These are phyloP conservation scores for Tremellales sp. DNA, from an alignment of 1,284 basidiomycete species.

Conservation along the genomic window DNA sequence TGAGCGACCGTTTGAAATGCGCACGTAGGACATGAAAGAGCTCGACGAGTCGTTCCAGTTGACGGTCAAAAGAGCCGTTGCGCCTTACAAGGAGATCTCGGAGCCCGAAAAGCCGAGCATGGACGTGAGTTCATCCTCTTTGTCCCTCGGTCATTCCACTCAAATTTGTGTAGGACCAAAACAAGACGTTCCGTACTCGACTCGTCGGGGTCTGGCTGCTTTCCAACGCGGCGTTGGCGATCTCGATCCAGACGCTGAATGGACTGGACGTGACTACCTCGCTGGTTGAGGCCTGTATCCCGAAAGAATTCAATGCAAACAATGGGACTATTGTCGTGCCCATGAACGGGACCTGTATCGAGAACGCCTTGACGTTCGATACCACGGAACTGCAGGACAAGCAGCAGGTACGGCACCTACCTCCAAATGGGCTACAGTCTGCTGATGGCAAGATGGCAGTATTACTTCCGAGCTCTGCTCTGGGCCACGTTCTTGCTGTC, in stretches of 20 bases:
- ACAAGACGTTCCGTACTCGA: constrained; percentile 90
- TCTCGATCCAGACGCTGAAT: constrained; percentile 80
- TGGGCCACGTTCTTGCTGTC: constrained; percentile 85
- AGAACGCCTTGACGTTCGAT: constrained; percentile 31
- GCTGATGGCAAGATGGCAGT: constrained; percentile 27
- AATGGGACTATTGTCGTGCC: constrained; percentile 22
- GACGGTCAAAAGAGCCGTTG: constrained; percentile 86
- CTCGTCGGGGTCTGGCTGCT: constrained; percentile 84
- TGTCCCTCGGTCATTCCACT: neutral
- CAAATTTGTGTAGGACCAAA: constrained; percentile 58
- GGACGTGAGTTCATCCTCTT: constrained; percentile 54
- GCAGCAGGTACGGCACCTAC: constrained; percentile 29
- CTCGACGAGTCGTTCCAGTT: constrained; percentile 91
- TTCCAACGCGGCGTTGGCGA: constrained; percentile 69
- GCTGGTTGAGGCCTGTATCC: constrained; percentile 31
- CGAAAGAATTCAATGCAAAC: constrained; percentile 13
- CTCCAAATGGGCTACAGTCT: constrained; percentile 3
- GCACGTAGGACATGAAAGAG: constrained; percentile 9
- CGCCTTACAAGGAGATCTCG: constrained; percentile 67
- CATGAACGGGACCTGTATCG: constrained; percentile 32
- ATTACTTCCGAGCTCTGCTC: constrained; percentile 77
- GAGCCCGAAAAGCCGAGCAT: constrained; percentile 73
- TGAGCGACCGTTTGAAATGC: no score
- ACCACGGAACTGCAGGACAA: constrained; percentile 51
- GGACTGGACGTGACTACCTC: constrained; percentile 58